Evolutionary conservation across 768 basidiomycete species (phyloP).

Genomic region (Lactifluus hygrophoroides): DNA sequence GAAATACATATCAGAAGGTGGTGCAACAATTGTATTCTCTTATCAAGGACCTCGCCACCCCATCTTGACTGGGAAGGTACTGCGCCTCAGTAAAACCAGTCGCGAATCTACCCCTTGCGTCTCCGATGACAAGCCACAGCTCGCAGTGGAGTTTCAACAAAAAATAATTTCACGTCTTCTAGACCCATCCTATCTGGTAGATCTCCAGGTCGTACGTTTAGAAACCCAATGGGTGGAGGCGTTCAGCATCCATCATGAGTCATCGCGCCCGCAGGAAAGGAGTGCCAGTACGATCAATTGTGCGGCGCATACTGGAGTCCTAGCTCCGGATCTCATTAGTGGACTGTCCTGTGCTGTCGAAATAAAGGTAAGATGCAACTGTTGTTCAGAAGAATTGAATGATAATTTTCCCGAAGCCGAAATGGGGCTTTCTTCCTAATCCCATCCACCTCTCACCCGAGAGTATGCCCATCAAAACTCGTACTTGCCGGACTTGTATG

Average conservation of each 20-base stretch:
- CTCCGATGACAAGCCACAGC: constrained; percentile 33
- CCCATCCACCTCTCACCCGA: constrained; percentile 48
- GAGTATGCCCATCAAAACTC: constrained; percentile 51
- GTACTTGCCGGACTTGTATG: constrained; percentile 87
- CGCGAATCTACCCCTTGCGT: constrained; percentile 18
- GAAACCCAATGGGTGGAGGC: constrained; percentile 50
- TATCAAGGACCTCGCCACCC: constrained; percentile 52
- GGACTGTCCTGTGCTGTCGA: constrained; percentile 65
- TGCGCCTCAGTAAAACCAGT: constrained; percentile 65
- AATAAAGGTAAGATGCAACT: constrained; percentile 65
- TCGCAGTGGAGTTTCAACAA: constrained; percentile 48
- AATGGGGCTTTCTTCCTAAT: constrained; percentile 90
- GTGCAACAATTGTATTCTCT: constrained; percentile 81
- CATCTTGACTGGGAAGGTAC: constrained; percentile 51
- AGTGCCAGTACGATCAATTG: constrained; percentile 55
- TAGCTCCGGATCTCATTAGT: constrained; percentile 77
- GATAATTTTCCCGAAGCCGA: constrained; percentile 50
- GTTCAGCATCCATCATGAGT: constrained; percentile 40
- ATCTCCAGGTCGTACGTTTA: constrained; percentile 39
- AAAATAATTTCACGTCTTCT: constrained; percentile 59
- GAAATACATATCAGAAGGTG: constrained; percentile 89
- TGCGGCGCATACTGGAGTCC: constrained; percentile 43
- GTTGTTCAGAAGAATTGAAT: neutral
- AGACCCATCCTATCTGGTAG: constrained; percentile 49
- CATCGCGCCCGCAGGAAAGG: constrained; percentile 48